Percentiles rank a stretch among this genome's conserved stretches.
phyloP scores from a whole-genome alignment of 371 early-diverging fungal species.

The Circinella umbellata region DNA sequence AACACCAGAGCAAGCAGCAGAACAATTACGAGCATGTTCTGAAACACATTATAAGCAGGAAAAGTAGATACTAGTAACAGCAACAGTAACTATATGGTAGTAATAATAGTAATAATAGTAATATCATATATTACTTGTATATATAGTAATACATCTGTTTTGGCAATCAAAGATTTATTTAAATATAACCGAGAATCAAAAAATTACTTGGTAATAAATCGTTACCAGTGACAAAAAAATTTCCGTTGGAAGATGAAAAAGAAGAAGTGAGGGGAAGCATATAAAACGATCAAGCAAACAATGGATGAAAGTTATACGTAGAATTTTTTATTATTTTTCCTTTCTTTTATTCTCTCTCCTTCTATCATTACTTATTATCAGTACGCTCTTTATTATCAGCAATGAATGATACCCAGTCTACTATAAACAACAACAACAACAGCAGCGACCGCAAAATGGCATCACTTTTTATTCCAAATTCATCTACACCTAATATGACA shows the following conservation, averaged over 20 bases:
- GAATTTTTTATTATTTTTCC: neutral
- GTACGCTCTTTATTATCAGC: too few relatives aligned
- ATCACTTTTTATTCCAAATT: neutral
- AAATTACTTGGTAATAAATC: too few relatives aligned
- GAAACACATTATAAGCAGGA: slow-evolving; percentile 65
- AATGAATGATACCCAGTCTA: slow-evolving; percentile 6
- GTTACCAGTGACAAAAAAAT: neutral
- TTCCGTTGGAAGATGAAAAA: neutral
- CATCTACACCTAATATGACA: slow-evolving; percentile 12
- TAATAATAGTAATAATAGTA: too few relatives aligned
- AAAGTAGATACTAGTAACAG: too few relatives aligned
- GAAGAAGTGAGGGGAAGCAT: neutral
- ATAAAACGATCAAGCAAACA: slow-evolving; percentile 1
- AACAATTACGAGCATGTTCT: slow-evolving; percentile 56
- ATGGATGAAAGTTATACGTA: neutral
- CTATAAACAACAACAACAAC: too few relatives aligned
- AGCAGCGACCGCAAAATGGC: neutral
- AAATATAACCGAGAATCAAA: too few relatives aligned
- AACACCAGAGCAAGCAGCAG: slow-evolving; percentile 91
- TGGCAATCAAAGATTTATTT: too few relatives aligned
- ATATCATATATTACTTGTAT: too few relatives aligned
- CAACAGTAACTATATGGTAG: too few relatives aligned
- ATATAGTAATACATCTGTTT: too few relatives aligned
- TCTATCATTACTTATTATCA: neutral
- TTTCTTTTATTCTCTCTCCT: slow-evolving; percentile 6